Base-by-base conservation (phyloP, 2,329 filamentous ascomycete genomes). In the Penicillium corylophilum region DNA sequence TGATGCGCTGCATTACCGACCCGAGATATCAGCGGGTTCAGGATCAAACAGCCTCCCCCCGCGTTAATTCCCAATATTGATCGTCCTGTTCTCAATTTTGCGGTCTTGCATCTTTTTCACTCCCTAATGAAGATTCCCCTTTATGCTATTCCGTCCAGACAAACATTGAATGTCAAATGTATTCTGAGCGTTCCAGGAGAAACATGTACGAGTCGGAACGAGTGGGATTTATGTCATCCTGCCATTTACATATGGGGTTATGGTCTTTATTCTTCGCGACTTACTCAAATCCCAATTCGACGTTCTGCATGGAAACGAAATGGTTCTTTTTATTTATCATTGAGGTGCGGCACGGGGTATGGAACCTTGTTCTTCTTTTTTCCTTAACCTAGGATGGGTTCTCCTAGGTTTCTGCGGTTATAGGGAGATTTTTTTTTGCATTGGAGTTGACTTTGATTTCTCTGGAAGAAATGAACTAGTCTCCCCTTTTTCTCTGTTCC, bases 11-110 rank as follows among this genome's bases (percentile, higher is more conserved):
- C 69, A 71, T 58, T 62, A 61, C 31, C 61, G 52, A 20, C 48
- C 61, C 9, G 63, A 64, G 15, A 55, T 71, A 49, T 59, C 64
- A 44, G 61, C 64, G 35, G 64, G 59, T 47, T 53, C 65, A 39
- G 62, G 63, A 42, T 64, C 63, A 50, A 70, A 63, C 56, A 63
- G 66, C 42, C 67, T 71, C 64, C 61, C 62, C 23, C 63, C 66
- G 40, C 68, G 69, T 50, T 72, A 63, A 60, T 41, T 24, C 29
- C 16, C 42, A 33, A 20, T 31, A 18, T 33, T 20, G 39, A 26
- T 24, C 18, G 39, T 15, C 20, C 9, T n/a, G 20, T 7, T 40
- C 39, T 50, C 15, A 49, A 31, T 40, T 38, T 28, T 16, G 36
- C 31, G 44, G 39, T 36, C 44, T 40, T 50, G 38, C 44, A 51